A percentile compares a stretch with the other conserved stretches of the same genome.
These are phyloP conservation scores for Monilinia fructicola DNA, from an alignment of 2,329 filamentous ascomycete genomes.

Conservation along the genomic window DNA sequence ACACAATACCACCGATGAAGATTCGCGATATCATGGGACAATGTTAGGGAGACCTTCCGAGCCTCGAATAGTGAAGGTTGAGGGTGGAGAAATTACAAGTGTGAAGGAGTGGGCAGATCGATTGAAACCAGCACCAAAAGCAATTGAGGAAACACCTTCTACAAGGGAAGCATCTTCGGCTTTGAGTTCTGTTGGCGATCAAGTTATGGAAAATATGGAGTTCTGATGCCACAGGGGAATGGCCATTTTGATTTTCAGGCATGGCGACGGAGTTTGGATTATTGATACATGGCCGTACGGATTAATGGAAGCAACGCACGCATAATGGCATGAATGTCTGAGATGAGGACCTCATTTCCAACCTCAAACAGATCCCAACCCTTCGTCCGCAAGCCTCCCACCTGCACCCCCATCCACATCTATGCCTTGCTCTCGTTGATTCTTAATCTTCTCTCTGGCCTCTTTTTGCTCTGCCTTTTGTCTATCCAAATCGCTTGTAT, in stretches of 20 bases:
- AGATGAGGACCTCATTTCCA: background rate
- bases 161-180: slow-evolving; percentile 38
- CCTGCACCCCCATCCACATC: slow-evolving; percentile 39
- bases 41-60: slow-evolving; percentile 74
- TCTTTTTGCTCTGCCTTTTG: slow-evolving; percentile 40
- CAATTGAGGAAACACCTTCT: slow-evolving; percentile 26
- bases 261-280: slow-evolving; percentile 39
- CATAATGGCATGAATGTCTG: background rate
- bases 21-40: slow-evolving; percentile 81
- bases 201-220: slow-evolving; percentile 39
- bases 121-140: slow-evolving; percentile 36
- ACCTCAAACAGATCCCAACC: slow-evolving; percentile 32
- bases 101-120: slow-evolving; percentile 64
- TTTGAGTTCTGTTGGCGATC: slow-evolving; percentile 40
- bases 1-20: slow-evolving; percentile 84
- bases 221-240: slow-evolving; percentile 30
- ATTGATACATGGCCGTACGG: slow-evolving; percentile 23
- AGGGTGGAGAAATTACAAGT: slow-evolving; percentile 69
- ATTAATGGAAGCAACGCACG: background rate
- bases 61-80: slow-evolving; percentile 69
- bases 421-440: slow-evolving; percentile 31
- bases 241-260: slow-evolving; percentile 26
- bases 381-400: slow-evolving; percentile 37
- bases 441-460: slow-evolving; percentile 37
- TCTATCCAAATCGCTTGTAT: slow-evolving; percentile 38